Evolutionary conservation across 2,329 filamentous ascomycete genomes (phyloP).

Genomic region (Diaporthe vexans): DNA sequence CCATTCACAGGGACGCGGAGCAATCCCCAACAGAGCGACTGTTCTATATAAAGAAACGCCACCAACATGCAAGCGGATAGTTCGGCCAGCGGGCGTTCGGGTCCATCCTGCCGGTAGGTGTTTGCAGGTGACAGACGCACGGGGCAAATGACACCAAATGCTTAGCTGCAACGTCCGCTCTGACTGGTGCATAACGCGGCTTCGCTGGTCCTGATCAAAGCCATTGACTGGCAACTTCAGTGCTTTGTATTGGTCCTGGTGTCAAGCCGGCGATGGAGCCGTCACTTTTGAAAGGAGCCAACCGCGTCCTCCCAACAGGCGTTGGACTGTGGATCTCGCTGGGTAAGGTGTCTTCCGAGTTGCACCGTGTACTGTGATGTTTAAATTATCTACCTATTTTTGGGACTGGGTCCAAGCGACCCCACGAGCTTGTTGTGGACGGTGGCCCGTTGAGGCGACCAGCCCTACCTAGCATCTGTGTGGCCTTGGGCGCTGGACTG

Average conservation of each 20-base stretch:
- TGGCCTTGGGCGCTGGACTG: background rate
- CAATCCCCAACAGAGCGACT: background rate
- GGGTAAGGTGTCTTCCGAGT: conserved; percentile 18
- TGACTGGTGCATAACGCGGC: conserved; percentile 16
- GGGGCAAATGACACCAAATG: conserved; percentile 13
- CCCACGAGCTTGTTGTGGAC: conserved; percentile 24
- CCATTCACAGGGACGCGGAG: background rate
- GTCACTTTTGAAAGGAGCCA: background rate
- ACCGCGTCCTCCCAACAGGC: background rate
- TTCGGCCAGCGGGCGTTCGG: background rate
- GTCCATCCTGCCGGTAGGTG: conserved; percentile 27
- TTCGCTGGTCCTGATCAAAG: background rate
- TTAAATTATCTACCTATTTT: conserved; percentile 16
- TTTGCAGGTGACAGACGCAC: conserved; percentile 22
- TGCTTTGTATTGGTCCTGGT: background rate
- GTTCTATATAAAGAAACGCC: conserved; percentile 29
- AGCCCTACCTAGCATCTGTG: conserved; percentile 9
- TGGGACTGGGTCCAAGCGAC: conserved; percentile 20
- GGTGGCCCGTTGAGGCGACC: conserved; percentile 16
- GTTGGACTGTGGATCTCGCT: background rate
- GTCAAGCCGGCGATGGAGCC: background rate
- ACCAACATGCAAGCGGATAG: background rate
- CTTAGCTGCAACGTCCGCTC: conserved; percentile 21
- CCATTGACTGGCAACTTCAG: background rate
- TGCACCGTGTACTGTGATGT: conserved; percentile 16